Evolutionary conservation across 106 monocot species (phyloP), one percentile per base, ranked within the genome.

Genomic region (Acorus gramineus): DNA sequence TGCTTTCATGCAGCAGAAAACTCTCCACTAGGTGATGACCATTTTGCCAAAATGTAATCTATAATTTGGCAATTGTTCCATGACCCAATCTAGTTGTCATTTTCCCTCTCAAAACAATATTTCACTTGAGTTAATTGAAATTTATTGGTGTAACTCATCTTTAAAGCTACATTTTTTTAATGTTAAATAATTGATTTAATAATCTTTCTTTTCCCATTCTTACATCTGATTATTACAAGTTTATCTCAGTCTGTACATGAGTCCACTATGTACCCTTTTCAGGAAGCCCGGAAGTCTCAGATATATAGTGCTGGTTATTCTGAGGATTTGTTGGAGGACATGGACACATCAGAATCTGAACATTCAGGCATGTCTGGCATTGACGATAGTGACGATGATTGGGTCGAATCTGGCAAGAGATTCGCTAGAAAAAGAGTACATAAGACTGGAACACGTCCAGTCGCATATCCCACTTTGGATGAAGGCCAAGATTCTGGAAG

Each of bases 261-360:
- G 28, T 28, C 28, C 28, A 28, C 28, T 28, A 28, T 28, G 1
- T 28, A 28, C 28, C 4, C 3, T 63, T 50, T 56, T 61, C 42
- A 11, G 42, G 53, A 83, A 82, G 77, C 47, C 57, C 66, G 28
- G 28, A 28, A 28, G 28, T 28, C 28, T 13, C 66, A 70, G 46
- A 44, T 58, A 42, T 74, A 53, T 57, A 12, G 54, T 47, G 60
- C 14, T 45, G 44, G 53, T 7, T 66, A 52, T 52, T 62, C 55
- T 53, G 10, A 65, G 14, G 69, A 69, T 3, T 66, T 66, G 51
- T 53, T 61, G 14, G 82, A 78, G 57, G 96, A 98, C 47, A 96
- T 96, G 90, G 90, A 96, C 42, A 86, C 80, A 6, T 94, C 89
- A 4, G 86, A 86, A 2, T 77, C 83, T 4, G 85, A 79, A 14